Evolutionary conservation across 345 rosid species (phyloP).

Genomic region (Noccaea caerulescens): DNA sequence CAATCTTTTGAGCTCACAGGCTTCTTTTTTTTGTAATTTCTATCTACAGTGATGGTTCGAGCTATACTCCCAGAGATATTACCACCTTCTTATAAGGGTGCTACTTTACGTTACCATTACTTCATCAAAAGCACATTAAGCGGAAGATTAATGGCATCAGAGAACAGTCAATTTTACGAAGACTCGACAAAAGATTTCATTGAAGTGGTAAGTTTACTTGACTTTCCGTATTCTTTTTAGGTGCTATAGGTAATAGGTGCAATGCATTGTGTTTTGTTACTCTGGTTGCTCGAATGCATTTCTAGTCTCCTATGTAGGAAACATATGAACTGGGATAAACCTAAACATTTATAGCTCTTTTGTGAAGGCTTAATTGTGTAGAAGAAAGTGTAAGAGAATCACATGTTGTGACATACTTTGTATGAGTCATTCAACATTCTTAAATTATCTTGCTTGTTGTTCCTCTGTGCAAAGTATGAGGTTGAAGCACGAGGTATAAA

Average conservation of each 20-base stretch:
- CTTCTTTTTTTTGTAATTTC: constrained; percentile 27
- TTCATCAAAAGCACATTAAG: constrained; percentile 65
- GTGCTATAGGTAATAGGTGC: constrained; percentile 10
- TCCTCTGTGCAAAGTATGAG: constrained; percentile 17
- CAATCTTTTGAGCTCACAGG: constrained; percentile 28
- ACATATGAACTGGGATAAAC: constrained; percentile 6
- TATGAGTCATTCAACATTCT: constrained; percentile 16
- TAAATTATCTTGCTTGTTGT: constrained; percentile 24
- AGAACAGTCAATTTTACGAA: constrained; percentile 57
- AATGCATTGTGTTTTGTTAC: constrained; percentile 23
- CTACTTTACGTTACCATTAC: constrained; percentile 85
- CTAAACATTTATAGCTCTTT: constrained; percentile 21
- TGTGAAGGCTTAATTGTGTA: constrained; percentile 3
- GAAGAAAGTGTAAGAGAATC: constrained; percentile 19
- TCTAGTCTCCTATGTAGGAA: not conserved
- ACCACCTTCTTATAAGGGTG: constrained; percentile 91
- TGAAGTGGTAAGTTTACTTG: constrained; percentile 66
- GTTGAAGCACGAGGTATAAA: constrained; percentile 18
- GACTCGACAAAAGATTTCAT: constrained; percentile 53
- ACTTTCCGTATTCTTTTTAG: constrained; percentile 18
- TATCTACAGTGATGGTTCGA: constrained; percentile 70
- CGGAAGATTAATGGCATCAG: constrained; percentile 68
- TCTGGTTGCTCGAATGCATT: constrained; percentile 24
- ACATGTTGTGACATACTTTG: not conserved
- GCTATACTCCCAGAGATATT: constrained; percentile 67